These are phyloP conservation scores for Crithidia sp. DNA, from an alignment of 208 protist genomes.

Conservation along the genomic window DNA sequence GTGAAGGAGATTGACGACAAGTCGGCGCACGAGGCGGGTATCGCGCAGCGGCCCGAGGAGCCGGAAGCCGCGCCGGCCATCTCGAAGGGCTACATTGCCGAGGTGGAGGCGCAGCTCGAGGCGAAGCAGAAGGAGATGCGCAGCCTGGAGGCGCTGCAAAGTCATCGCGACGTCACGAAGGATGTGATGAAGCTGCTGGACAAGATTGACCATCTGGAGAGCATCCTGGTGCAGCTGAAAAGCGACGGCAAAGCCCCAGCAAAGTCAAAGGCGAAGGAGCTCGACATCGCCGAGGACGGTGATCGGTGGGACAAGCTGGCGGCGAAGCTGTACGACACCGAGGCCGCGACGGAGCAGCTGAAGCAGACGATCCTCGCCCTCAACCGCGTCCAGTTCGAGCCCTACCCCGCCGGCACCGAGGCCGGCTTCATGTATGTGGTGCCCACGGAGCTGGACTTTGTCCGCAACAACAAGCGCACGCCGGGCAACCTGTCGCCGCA, in stretches of 20 bases:
- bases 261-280: conserved; percentile 13
- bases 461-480: conserved; percentile 72
- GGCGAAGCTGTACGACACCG: conserved; percentile 77
- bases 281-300: conserved; percentile 45
- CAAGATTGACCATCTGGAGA: conserved; percentile 70
- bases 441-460: conserved; percentile 81
- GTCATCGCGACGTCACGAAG: conserved; percentile 70
- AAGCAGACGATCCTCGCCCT: conserved; percentile 69
- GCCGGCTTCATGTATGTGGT: conserved; percentile 71
- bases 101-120: conserved; percentile 63
- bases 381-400: conserved; percentile 85
- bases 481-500: conserved; percentile 46
- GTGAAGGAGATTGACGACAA: conserved; percentile 68
- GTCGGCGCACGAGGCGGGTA: conserved; percentile 80
- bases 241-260: conserved; percentile 17
- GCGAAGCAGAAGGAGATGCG: conserved; percentile 55
- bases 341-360: conserved; percentile 70
- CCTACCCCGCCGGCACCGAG: conserved; percentile 81
- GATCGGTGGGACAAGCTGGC: conserved; percentile 84
- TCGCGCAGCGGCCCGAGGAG: conserved; percentile 52
- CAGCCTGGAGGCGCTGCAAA: conserved; percentile 70
- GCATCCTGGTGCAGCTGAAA: conserved; percentile 53
- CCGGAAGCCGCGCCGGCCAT: conserved; percentile 16
- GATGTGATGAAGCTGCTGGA: conserved; percentile 80
- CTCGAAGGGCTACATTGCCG: conserved; percentile 50